Evolutionary conservation across 2,329 filamentous ascomycete species (phyloP).

Genomic region (Chrysoporthe austroafricana): DNA sequence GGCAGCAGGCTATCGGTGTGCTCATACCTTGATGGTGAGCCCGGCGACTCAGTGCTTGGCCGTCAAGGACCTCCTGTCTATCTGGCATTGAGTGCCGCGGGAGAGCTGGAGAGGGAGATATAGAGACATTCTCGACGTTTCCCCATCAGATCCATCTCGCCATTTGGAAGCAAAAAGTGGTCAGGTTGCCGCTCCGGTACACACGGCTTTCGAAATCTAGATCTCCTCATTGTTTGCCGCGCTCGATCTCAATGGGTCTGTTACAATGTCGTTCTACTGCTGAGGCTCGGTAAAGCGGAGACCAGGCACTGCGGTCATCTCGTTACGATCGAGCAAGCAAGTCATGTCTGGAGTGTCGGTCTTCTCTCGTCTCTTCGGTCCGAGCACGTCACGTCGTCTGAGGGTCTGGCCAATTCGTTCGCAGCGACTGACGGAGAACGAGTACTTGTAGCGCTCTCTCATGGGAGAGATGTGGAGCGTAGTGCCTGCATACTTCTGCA

Average conservation of each 20-base stretch:
- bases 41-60: neutral
- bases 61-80: no score
- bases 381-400: neutral
- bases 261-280: neutral
- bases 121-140: neutral
- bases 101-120: neutral
- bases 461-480: neutral
- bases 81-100: neutral
- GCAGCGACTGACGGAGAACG: neutral
- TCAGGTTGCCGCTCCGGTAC: neutral
- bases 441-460: neutral
- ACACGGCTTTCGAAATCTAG: no score
- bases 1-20: neutral
- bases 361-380: neutral
- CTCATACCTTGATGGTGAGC: neutral
- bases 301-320: neutral
- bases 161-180: neutral
- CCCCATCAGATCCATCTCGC: neutral
- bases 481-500: neutral
- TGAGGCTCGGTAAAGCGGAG: neutral
- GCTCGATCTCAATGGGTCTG: neutral
- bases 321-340: neutral
- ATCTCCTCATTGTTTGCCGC: neutral
- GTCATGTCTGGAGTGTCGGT: neutral
- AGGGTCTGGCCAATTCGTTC: neutral